phyloP scores from a whole-genome alignment of 192 early-diverging fungal species.

The Coemansia sp. region DNA sequence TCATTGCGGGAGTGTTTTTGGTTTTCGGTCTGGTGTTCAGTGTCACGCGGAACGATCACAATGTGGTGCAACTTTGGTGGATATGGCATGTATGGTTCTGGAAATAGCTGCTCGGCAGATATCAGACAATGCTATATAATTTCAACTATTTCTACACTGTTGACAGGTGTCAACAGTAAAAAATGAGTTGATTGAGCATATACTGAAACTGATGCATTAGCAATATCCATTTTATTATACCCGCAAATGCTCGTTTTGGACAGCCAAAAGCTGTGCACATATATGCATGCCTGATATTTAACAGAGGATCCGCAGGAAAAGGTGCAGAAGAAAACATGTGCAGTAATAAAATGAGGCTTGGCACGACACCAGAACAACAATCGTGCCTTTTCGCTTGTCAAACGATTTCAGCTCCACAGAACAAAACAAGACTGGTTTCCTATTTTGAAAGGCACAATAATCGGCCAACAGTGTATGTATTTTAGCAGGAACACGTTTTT shows the following conservation, averaged over 20 bases:
- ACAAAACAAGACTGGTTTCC: background rate
- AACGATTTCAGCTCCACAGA: background rate
- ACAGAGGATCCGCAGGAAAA: background rate
- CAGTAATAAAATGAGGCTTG: background rate
- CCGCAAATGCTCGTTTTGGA: background rate
- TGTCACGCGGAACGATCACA: background rate
- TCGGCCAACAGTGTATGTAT: background rate
- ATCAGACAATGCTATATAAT: background rate
- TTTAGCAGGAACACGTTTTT: slow-evolving; percentile 1
- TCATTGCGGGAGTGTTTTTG: background rate
- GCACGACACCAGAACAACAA: background rate
- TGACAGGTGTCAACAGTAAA: background rate
- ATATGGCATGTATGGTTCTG: background rate
- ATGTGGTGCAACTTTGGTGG: background rate
- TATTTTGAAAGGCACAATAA: background rate
- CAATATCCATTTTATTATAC: background rate
- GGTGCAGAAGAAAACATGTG: background rate
- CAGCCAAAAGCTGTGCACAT: background rate
- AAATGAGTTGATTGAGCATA: background rate
- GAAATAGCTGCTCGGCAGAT: background rate
- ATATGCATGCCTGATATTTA: background rate
- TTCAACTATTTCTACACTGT: background rate
- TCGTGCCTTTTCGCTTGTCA: background rate
- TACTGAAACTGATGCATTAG: background rate
- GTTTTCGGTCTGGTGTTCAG: background rate